phyloP scores from a whole-genome alignment of 495 filamentous ascomycete species.

The Aspergillus carlsbadensis region DNA sequence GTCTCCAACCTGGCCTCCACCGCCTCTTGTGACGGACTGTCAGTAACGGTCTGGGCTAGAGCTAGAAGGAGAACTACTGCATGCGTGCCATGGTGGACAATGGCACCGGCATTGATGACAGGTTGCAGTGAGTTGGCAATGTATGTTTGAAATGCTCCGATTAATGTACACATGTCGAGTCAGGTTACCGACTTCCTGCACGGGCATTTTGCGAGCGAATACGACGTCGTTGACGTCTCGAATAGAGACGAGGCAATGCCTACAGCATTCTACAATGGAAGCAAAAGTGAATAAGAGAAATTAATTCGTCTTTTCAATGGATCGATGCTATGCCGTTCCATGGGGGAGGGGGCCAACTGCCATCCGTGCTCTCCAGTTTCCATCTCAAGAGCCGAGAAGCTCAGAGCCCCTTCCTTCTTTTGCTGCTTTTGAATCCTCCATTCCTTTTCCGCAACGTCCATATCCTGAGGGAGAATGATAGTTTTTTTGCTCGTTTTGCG shows the following conservation, averaged over 20 bases:
- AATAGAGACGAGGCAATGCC: neutral
- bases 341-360: conserved; percentile 12
- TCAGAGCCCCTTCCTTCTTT: neutral
- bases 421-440: conserved; percentile 2
- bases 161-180: neutral
- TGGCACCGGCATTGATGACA: neutral
- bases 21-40: no score
- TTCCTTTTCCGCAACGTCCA: neutral
- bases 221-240: neutral
- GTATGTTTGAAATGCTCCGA: neutral
- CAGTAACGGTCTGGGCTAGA: no score
- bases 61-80: no score
- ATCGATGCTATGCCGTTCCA: conserved; percentile 13
- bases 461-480: conserved; percentile 7
- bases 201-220: neutral
- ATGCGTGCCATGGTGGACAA: neutral
- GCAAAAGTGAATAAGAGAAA: conserved; percentile 11
- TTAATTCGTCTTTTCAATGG: conserved; percentile 17
- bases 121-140: neutral
- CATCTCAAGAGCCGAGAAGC: conserved; percentile 9
- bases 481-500: conserved; percentile 6
- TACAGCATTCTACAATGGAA: neutral
- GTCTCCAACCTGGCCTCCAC: no score
- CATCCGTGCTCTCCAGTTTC: conserved; percentile 16
- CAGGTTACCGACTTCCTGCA: neutral